Base-by-base conservation (phyloP, 108 stramenopile genomes). In the Pseudonitzschia multiseries region DNA sequence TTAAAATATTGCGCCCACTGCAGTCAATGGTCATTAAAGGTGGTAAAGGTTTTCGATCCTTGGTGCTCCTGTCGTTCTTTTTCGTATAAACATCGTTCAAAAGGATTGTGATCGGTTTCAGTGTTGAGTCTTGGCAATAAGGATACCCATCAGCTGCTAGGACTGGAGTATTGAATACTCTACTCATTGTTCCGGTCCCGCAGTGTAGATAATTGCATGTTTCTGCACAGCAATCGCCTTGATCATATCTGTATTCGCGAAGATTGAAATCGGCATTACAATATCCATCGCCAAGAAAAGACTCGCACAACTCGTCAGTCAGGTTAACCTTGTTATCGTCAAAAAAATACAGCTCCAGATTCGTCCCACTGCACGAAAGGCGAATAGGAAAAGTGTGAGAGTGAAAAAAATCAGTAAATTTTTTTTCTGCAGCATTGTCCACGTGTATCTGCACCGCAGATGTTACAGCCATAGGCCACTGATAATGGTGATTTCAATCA, bases 181-280 rank as follows among this genome's bases (percentile, higher is more conserved):
- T 40, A 0, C 36, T 40, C 33, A 40, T 36, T 0, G 61, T 62
- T 59, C 57, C 57, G 6, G 29, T 6, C 31, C 61, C 61, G 29
- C 61, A 62, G 13, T 33, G 12, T 33, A 18, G 40, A 40, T n/a
- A 24, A 20, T 62, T 29, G 40, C 61, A 62, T 21, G 61, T 62
- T 13, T 13, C 61, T 13, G 61, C 31, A 41, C 61, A 62, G 61
- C 61, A 62, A 62, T 62, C 61, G n/a, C 61, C 61, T 12, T 62
- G 28, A 41, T 62, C 61, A 20, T 40, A 62, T 17, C 15, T 18
- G 61, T 62, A 33, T 31, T 21, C n/a, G 13, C 0, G 8, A 18
- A 40, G 14, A 18, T 62, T 62, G 15, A 62, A 62, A 40, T 4
- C 1, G 36, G 9, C 0, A n/a, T 62, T 17, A n/a, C 61, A 62